Evolutionary conservation across 192 early-diverging fungal genomes (phyloP), one percentile per base, ranked within the genome.

Genomic region (Backusella parvicylindrica): DNA sequence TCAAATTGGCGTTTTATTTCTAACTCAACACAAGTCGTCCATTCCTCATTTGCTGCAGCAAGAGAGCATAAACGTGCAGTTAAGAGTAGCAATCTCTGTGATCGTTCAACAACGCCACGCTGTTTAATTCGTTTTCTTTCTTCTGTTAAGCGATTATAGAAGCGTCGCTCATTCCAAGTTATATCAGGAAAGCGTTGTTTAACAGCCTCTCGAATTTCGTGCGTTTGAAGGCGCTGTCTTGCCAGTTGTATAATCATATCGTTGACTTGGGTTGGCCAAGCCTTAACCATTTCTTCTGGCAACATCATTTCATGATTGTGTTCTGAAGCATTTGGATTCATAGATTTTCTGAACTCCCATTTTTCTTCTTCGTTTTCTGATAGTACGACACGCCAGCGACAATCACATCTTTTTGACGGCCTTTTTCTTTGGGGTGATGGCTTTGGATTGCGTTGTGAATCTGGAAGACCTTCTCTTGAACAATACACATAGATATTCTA

Each of bases 401-500:
- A 89, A 71, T 87, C 88, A 68, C 88, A 89, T 49, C 86, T 79
- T 74, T 84, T 83, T 5, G 86, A 87, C 1, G 85, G 72, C 40
- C 88, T 80, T 69, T 89, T 89, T 40, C 88, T 68, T 72, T 89
- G 86, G 23, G 79, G 79, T 31, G 84, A 82, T 35, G 84, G 79
- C 79, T 86, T 87, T 36, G 83, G 82, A 71, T 84, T 84, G 36
- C 84, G 85, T 75, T 81, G 79, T 12, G 84, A 86, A 73, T 89
- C 88, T 13, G 86, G 83, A 5, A 89, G 76, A 26, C 88, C 88
- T 84, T 89, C 88, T 31, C 88, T 82, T 3, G 88, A 89, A 63
- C 88, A 89, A 67, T 89, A 89, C 37, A 89, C 69, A 66, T 89
- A 89, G 18, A 89, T 83, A 71, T 89, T 87, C 88, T 89, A 76